Conservation (phyloP, 331 rosid genomes). For the Rhamnella rubrinervis region DNA sequence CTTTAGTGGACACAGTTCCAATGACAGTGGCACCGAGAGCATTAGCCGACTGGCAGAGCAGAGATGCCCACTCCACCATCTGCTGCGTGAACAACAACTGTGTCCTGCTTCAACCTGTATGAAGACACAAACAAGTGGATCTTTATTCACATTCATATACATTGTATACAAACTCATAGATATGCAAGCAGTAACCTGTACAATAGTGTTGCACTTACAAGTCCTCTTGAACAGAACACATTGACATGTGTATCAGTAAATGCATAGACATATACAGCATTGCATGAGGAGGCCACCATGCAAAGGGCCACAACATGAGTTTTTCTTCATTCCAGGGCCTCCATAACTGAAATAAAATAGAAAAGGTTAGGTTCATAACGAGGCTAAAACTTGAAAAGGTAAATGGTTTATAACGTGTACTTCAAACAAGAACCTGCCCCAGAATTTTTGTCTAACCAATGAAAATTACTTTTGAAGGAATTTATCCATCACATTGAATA, state of each 20-base stretch:
- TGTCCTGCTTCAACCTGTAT: slow-evolving; percentile 68
- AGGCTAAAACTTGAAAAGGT: too few relatives aligned
- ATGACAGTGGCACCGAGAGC: slow-evolving; percentile 79
- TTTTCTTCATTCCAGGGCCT: slow-evolving; percentile 31
- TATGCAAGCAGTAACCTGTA: slow-evolving; percentile 2
- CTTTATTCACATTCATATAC: too few relatives aligned
- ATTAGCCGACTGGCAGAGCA: slow-evolving; percentile 82
- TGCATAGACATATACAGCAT: background rate
- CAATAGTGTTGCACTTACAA: too few relatives aligned
- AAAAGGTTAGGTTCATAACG: background rate
- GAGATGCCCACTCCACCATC: slow-evolving; percentile 90
- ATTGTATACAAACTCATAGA: too few relatives aligned
- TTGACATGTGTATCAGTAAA: background rate
- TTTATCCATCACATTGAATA: background rate
- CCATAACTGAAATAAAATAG: slow-evolving; percentile 58
- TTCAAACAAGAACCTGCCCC: background rate
- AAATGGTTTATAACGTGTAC: background rate
- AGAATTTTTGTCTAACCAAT: too few relatives aligned
- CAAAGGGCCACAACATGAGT: slow-evolving; percentile 31
- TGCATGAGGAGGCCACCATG: too few relatives aligned
- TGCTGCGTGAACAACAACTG: slow-evolving; percentile 79
- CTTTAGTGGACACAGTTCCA: slow-evolving; percentile 69
- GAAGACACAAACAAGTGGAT: background rate
- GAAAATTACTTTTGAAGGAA: background rate
- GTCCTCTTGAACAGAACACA: too few relatives aligned